Base-by-base conservation (phyloP, 176 grass and related monocot species). In the Rhipidocladum racemiflorum region DNA sequence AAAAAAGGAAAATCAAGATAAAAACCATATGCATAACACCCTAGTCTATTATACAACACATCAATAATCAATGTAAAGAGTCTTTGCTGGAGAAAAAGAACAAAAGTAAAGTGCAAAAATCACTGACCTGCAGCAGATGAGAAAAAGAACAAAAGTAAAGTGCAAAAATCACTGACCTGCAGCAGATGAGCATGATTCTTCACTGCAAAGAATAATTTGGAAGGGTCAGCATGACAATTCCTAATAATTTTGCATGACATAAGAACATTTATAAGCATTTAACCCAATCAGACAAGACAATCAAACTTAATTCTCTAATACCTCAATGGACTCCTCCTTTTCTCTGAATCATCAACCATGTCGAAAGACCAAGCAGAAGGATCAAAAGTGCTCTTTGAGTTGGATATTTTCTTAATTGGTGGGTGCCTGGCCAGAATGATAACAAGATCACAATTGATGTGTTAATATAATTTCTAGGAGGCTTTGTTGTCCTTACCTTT, bases 161-260 rank as follows among this genome's bases (percentile, higher is more conserved):
- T 61, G 12, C 50, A 54, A 70, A 85, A 65, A 46, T 46, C 36
- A 77, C 83, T 72, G 72, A 89, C 88, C 88, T 85, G 83, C 78
- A 77, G 83, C 65, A 65, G 83, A 89, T 46, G 83, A 57, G 78
- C 78, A 72, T 72, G 88, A 89, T 86, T 89, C 88, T 85, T 89
- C 88, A 71, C 83, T 89, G 83, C 71, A 89, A 76, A 89, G 10
- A 81, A 85, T 16, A 82, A 65, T 77, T 82, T 48, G 15, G 49
- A 56, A 85, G 27, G 36, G 43, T 89, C 65, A 86, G 70, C 23
- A 81, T 61, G 21, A n/a, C 45, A 54, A 56, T 50, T 55, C 34
- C 6, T 14, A 43, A 70, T 66, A 65, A 81, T 61, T 60, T 79
- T 85, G 70, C 20, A 77, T 28, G 35, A 35, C 35, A 70, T 29